Conservation (phyloP, 805 yeast species). For the Saccharomycopsis lassenensis region DNA sequence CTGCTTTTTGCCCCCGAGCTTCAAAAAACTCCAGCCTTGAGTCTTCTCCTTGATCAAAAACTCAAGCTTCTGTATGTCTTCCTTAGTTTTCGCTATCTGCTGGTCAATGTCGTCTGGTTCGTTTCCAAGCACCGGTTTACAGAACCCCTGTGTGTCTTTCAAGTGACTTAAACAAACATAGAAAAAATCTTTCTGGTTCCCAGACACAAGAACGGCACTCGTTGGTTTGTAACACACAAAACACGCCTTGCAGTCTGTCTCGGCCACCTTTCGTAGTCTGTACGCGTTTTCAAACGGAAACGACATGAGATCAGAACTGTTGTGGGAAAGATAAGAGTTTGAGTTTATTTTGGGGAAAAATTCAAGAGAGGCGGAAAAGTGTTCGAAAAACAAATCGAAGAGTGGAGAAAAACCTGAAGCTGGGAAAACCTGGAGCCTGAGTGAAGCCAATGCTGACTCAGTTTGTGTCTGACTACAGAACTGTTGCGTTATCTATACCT, state of each 20-base stretch:
- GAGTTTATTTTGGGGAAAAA: no score
- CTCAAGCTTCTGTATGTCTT: slow-evolving; percentile 5
- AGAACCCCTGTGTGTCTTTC: slow-evolving; percentile 27
- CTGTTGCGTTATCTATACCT: no score
- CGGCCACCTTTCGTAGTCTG: slow-evolving; percentile 32
- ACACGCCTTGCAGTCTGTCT: slow-evolving; percentile 34
- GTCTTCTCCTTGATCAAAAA: slow-evolving; percentile 13
- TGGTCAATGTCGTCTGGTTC: slow-evolving; percentile 5
- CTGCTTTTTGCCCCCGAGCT: slow-evolving; percentile 1
- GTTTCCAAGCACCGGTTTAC: slow-evolving; percentile 8
- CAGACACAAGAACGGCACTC: slow-evolving; percentile 32
- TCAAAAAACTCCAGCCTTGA: no score
- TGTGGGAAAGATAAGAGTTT: no score
- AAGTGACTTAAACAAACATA: slow-evolving; percentile 40
- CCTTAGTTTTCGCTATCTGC: slow-evolving; percentile 7
- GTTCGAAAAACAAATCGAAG: no score
- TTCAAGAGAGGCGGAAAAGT: no score
- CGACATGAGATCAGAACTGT: no score
- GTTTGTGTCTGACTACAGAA: no score
- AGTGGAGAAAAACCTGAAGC: no score
- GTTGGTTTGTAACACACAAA: slow-evolving; percentile 40
- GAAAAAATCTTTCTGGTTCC: slow-evolving; percentile 33
- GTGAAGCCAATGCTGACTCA: no score
- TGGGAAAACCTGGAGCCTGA: no score
- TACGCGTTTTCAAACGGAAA: slow-evolving; percentile 26